phyloP scores from a whole-genome alignment of 164 flowering plant species.

The Hamamelis virginiana region DNA sequence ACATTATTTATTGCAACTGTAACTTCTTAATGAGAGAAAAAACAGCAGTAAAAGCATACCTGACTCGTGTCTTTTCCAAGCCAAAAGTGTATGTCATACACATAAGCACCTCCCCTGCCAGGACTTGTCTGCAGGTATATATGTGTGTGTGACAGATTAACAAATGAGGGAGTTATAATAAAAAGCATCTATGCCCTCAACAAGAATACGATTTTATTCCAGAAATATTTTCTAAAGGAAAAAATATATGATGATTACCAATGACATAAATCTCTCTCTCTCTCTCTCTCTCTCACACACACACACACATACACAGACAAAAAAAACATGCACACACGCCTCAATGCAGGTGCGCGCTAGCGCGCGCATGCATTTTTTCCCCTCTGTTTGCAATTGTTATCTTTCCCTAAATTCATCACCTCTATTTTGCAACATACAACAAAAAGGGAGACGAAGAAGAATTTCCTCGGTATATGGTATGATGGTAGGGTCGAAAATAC shows the following conservation, averaged over 20 bases:
- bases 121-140: constrained; percentile 61
- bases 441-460: no score
- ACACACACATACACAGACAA: neutral
- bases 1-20: neutral
- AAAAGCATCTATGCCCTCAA: neutral
- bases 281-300: neutral
- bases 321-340: no score
- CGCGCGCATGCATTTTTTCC: no score
- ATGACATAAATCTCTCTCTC: no score
- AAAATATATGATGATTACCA: neutral
- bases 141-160: neutral
- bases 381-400: no score
- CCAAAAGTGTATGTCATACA: constrained; percentile 94
- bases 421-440: no score
- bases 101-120: constrained; percentile 81
- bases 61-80: constrained; percentile 96
- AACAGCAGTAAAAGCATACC: constrained; percentile 38
- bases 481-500: no score
- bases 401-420: no score
- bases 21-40: constrained; percentile 1
- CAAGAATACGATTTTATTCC: neutral
- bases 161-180: neutral
- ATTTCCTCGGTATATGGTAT: no score
- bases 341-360: no score
- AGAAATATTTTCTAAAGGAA: neutral